Base-by-base conservation (phyloP, 2,329 filamentous ascomycete species). In the Fusarium lateritium region DNA sequence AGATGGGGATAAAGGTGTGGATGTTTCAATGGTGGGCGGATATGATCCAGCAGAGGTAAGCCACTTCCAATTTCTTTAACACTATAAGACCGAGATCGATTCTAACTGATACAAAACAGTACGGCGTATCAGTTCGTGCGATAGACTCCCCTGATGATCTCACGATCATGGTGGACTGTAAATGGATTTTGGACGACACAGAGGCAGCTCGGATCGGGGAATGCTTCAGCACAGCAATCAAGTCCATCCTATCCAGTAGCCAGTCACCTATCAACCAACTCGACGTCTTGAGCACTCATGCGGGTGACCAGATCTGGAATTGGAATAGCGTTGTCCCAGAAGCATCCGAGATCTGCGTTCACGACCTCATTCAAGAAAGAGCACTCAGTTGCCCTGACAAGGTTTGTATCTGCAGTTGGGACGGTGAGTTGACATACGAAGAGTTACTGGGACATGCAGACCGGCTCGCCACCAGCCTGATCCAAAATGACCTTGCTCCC, bases 31-130 rank as follows among this genome's bases (percentile, higher is more conserved):
- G 19, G 7, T 42, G 2, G 53, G 36, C 10, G 53, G 53, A 26
- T 13, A 49, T 43, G 53, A 56, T 49, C 53, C 53, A 6, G 28
- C 36, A 42, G 53, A 56, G 19, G 53, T 47, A 36, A 34, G 36
- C 24, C 19, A 19, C 19, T 19, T 19, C 19, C 19, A 2, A 19
- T 2, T 19, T 19, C 19, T 19, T 19, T 19, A 19, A 19, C 19
- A 2, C 19, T 19, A 19, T 19, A 19, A 19, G 19, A 19, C 3
- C 19, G 19, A 19, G 19, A 19, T 19, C 19, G 19, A 19, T 19
- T 19, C 19, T 19, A 19, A 19, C 19, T 19, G 19, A 19, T 19
- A 24, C 13, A 17, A 24, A 19, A 15, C 28, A 56, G 53, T 26
- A 56, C 15, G 21, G 26, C 21, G 47, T 56, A 3, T 22, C 19